A percentile compares a stretch with the other conserved stretches of the same genome.
Conservation (phyloP, 345 rosid genomes). For the Rhodomyrtus tomentosa region DNA sequence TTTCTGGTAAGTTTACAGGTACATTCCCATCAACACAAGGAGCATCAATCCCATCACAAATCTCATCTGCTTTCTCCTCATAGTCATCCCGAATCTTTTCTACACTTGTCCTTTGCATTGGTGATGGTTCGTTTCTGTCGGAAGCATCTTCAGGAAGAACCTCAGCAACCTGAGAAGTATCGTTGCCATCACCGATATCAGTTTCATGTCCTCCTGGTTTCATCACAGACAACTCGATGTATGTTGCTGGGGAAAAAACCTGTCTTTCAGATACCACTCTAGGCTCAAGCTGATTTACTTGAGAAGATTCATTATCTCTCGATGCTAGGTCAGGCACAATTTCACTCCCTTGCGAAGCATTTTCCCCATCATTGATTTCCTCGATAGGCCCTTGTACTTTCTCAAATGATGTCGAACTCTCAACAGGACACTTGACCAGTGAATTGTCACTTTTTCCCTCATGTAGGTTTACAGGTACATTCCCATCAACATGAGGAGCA, state of each 20-base stretch:
- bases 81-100: background rate
- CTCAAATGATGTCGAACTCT: background rate
- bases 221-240: background rate
- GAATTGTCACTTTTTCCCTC: conserved; percentile 2
- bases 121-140: background rate
- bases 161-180: background rate
- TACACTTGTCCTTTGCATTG: background rate
- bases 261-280: background rate
- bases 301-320: background rate
- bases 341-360: conserved; percentile 8
- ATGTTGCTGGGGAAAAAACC: background rate
- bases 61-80: background rate
- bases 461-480: background rate
- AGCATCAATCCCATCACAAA: background rate
- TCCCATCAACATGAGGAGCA: background rate
- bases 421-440: background rate
- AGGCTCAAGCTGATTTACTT: background rate
- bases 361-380: background rate
- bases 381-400: background rate
- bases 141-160: background rate
- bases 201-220: background rate
- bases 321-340: background rate
- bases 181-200: background rate
- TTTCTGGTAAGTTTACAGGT: background rate
- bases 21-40: background rate